phyloP scores from a whole-genome alignment of 2,329 filamentous ascomycete species.

The Fusarium tjaetaba region DNA sequence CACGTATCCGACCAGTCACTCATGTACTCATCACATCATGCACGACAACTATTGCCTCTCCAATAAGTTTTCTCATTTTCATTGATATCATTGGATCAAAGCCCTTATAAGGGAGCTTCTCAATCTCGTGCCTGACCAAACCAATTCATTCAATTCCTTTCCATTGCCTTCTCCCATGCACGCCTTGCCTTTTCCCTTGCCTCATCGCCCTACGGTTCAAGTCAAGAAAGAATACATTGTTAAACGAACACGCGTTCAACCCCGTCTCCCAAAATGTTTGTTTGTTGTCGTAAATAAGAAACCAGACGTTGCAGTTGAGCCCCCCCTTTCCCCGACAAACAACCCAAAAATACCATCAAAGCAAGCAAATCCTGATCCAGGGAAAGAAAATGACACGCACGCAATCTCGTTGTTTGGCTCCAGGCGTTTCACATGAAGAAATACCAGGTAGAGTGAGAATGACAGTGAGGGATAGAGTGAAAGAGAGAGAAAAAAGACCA shows the following conservation, averaged over 20 bases:
- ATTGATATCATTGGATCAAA: conserved; percentile 43
- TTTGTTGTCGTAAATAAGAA: conserved; percentile 31
- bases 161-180: conserved; percentile 36
- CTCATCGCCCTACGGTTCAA: conserved; percentile 21
- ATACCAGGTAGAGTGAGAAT: conserved; percentile 32
- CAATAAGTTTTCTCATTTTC: conserved; percentile 37
- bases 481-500: conserved; percentile 34
- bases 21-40: not conserved
- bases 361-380: conserved; percentile 39
- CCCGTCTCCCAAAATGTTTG: conserved; percentile 35
- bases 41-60: conserved; percentile 8
- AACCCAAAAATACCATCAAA: conserved; percentile 41
- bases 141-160: conserved; percentile 29
- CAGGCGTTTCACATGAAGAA: conserved; percentile 23
- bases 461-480: conserved; percentile 23
- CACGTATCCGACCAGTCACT: not conserved
- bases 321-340: conserved; percentile 38
- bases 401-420: conserved; percentile 37
- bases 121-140: conserved; percentile 38
- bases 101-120: conserved; percentile 31
- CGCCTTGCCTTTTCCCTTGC: conserved; percentile 32
- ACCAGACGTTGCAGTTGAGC: conserved; percentile 42
- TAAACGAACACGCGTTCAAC: conserved; percentile 41
- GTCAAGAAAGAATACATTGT: conserved; percentile 43
- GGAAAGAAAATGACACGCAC: conserved; percentile 40